These are phyloP conservation scores for Curvularia hawaiiensis DNA, from an alignment of 2,329 filamentous ascomycete species.

Conservation along the genomic window DNA sequence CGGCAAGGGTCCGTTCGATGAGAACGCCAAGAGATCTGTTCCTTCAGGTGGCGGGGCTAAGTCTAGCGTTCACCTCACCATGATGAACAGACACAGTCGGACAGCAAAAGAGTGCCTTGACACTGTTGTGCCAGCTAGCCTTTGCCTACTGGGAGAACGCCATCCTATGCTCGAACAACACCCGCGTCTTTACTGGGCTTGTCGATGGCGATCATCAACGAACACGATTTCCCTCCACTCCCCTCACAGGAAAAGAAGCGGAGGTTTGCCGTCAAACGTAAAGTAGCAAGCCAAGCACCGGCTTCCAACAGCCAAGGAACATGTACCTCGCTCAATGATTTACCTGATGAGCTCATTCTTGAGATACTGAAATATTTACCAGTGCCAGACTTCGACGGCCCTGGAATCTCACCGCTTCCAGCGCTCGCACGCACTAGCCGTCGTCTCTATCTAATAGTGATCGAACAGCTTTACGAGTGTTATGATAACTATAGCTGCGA, in stretches of 20 bases:
- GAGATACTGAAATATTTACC: slow-evolving; percentile 32
- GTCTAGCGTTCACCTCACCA: background rate
- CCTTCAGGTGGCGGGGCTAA: background rate
- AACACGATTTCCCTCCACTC: slow-evolving; percentile 30
- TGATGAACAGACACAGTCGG: background rate
- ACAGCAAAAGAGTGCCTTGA: background rate
- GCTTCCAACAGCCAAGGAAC: background rate
- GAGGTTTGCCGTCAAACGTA: background rate
- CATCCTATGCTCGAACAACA: background rate
- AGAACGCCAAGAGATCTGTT: background rate
- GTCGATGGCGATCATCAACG: slow-evolving; percentile 21
- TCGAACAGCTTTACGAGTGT: slow-evolving; percentile 24
- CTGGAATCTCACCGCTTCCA: slow-evolving; percentile 25
- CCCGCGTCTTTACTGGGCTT: no score
- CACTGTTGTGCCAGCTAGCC: background rate
- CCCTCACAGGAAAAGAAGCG: slow-evolving; percentile 16
- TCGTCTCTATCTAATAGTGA: slow-evolving; percentile 30
- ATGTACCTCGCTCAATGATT: slow-evolving; percentile 22
- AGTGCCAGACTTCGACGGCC: slow-evolving; percentile 16
- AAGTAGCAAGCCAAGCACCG: background rate
- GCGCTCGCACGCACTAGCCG: slow-evolving; percentile 32
- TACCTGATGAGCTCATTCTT: slow-evolving; percentile 38
- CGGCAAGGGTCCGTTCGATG: background rate
- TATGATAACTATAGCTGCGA: slow-evolving; percentile 32
- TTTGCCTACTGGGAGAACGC: background rate